These are phyloP conservation scores for Dactylellina cionopaga DNA, from an alignment of 2,329 filamentous ascomycete species.

Conservation along the genomic window DNA sequence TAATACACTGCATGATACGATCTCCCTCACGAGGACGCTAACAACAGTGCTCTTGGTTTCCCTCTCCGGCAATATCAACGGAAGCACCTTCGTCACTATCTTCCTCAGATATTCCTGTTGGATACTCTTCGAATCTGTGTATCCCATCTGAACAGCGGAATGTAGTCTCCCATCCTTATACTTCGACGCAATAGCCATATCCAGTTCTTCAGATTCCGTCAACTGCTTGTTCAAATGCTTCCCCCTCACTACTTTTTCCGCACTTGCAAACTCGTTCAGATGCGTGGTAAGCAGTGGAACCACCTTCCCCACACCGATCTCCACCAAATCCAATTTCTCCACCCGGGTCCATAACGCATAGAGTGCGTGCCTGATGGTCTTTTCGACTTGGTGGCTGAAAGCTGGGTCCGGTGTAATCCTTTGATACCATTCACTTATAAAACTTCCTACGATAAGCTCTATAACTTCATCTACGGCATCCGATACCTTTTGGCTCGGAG, in stretches of 20 bases:
- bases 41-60: constrained; percentile 84
- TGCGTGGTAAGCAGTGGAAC: constrained; percentile 89
- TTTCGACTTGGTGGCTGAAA: constrained; percentile 89
- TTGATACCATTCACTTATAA: constrained; percentile 87
- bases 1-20: constrained; percentile 91
- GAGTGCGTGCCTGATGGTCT: constrained; percentile 77
- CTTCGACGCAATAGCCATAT: constrained; percentile 93
- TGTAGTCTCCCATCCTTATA: constrained; percentile 90
- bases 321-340: constrained; percentile 80
- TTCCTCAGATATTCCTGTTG: constrained; percentile 90
- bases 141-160: constrained; percentile 81
- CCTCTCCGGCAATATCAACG: constrained; percentile 76
- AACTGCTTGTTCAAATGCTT: constrained; percentile 87
- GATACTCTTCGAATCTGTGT: constrained; percentile 81
- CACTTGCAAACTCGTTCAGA: constrained; percentile 88
- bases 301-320: constrained; percentile 80
- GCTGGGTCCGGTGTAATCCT: constrained; percentile 81
- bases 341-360: constrained; percentile 76
- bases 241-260: constrained; percentile 85
- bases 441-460: constrained; percentile 80
- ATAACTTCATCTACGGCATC: constrained; percentile 82
- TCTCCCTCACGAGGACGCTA: constrained; percentile 81
- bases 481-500: constrained; percentile 79
- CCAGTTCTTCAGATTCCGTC: constrained; percentile 95
- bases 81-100: constrained; percentile 76